These are phyloP conservation scores for Aphanomyces euteiches DNA, from an alignment of 352 stramenopile species.

Conservation along the genomic window DNA sequence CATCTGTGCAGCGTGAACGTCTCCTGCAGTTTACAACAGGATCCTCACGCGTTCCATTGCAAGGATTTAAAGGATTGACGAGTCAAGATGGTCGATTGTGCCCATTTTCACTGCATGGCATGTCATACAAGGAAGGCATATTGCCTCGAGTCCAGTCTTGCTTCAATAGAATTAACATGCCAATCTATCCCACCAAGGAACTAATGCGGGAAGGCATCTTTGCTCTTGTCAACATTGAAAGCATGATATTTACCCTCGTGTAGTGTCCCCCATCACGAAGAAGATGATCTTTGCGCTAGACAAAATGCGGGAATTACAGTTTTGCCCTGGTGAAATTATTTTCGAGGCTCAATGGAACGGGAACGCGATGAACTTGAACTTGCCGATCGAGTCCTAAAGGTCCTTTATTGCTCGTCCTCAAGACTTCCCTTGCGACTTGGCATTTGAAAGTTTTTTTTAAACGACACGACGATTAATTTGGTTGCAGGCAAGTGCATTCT, in stretches of 20 bases:
- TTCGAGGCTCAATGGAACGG: too few species aligned
- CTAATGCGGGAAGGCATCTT: constrained; percentile 93
- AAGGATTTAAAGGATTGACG: constrained; percentile 65
- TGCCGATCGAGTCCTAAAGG: too few species aligned
- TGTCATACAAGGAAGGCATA: constrained; percentile 52
- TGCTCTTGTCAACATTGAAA: constrained; percentile 94
- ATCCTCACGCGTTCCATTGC: constrained; percentile 67
- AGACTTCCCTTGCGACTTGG: too few species aligned
- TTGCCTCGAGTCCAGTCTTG: constrained; percentile 80
- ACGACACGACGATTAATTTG: too few species aligned
- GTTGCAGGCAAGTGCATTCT: too few species aligned
- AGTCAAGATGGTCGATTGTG: constrained; percentile 77
- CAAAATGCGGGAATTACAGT: too few species aligned
- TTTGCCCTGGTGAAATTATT: too few species aligned
- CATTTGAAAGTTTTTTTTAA: too few species aligned
- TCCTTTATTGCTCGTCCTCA: too few species aligned
- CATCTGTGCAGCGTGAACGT: constrained; percentile 64
- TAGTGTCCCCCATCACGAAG: constrained; percentile 32
- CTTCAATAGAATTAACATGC: constrained; percentile 80
- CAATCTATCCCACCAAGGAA: constrained; percentile 72
- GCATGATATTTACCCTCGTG: constrained; percentile 91
- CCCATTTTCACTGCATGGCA: constrained; percentile 66
- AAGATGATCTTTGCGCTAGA: background rate
- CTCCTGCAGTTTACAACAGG: constrained; percentile 84
- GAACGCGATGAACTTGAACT: too few species aligned